A percentile compares a stretch with the other conserved stretches of the same genome.
phyloP scores from a whole-genome alignment of 768 basidiomycete species.

The Amanita brunnescens region DNA sequence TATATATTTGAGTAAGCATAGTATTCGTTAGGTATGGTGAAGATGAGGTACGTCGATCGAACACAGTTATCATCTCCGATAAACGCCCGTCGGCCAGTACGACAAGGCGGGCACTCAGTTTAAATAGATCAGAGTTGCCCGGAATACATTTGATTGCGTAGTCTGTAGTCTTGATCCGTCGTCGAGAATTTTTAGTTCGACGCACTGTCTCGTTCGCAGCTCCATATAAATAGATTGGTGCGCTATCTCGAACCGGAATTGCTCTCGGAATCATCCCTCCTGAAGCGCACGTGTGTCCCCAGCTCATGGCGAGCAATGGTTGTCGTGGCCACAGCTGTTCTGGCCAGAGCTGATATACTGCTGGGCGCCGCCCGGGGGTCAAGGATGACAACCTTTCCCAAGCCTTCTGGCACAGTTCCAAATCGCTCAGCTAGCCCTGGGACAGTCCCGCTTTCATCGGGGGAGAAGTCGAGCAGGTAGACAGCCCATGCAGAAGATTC shows the following conservation, averaged over 20 bases:
- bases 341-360: not conserved
- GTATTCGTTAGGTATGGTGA: no score
- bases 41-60: no score
- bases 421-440: conserved; percentile 14
- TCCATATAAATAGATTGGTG: not conserved
- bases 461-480: conserved; percentile 17
- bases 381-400: conserved; percentile 17
- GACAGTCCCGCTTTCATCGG: conserved; percentile 1
- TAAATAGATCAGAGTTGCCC: no score
- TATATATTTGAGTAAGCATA: no score
- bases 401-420: conserved; percentile 13
- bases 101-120: no score
- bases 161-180: no score
- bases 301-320: conserved; percentile 2
- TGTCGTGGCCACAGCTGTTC: not conserved
- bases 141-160: no score
- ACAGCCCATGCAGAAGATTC: conserved; percentile 17
- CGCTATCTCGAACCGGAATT: not conserved
- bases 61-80: no score
- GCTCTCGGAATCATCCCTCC: not conserved
- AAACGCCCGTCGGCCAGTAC: no score
- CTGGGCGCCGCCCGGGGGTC: conserved; percentile 6
- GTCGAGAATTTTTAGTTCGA: no score
- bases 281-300: conserved; percentile 6
- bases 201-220: no score